These are phyloP conservation scores for Mycena maculata DNA, from an alignment of 768 basidiomycete species.

Conservation along the genomic window DNA sequence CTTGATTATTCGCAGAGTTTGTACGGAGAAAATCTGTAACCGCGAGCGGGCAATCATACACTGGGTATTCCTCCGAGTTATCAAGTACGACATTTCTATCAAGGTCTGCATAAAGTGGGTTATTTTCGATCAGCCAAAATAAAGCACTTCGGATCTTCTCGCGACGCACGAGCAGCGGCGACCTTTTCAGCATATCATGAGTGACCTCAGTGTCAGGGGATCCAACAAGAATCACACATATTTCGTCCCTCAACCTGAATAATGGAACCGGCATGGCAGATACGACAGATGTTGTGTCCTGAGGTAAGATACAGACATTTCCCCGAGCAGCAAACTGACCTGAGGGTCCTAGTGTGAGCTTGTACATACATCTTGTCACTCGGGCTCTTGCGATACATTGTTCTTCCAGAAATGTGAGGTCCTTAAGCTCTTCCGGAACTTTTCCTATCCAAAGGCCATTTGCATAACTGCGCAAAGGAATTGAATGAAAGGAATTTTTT, in stretches of 20 bases:
- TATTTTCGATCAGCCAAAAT: too few relatives aligned
- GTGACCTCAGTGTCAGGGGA: slow-evolving; percentile 33
- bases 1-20: slow-evolving; percentile 26
- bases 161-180: slow-evolving; percentile 33
- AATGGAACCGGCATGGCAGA: too few relatives aligned
- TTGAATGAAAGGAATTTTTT: slow-evolving; percentile 10
- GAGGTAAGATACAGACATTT: slow-evolving; percentile 38
- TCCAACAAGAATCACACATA: slow-evolving; percentile 38
- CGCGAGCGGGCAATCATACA: too few relatives aligned
- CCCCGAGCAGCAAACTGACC: slow-evolving; percentile 37
- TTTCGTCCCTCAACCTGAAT: slow-evolving; percentile 30
- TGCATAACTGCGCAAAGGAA: slow-evolving; percentile 36
- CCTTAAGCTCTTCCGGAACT: too few relatives aligned
- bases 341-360: slow-evolving; percentile 28
- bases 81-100: too few relatives aligned
- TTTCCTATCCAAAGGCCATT: too few relatives aligned
- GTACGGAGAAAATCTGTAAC: slow-evolving; percentile 19
- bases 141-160: slow-evolving; percentile 6
- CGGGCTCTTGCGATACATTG: too few relatives aligned
- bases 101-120: too few relatives aligned
- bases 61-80: too few relatives aligned
- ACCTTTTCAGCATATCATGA: slow-evolving; percentile 22
- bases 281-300: slow-evolving; percentile 26
- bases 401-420: too few relatives aligned
- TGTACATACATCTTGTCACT: slow-evolving; percentile 36